Base-by-base conservation (phyloP, 2,329 filamentous ascomycete species). In the Juglanconis juglandina region DNA sequence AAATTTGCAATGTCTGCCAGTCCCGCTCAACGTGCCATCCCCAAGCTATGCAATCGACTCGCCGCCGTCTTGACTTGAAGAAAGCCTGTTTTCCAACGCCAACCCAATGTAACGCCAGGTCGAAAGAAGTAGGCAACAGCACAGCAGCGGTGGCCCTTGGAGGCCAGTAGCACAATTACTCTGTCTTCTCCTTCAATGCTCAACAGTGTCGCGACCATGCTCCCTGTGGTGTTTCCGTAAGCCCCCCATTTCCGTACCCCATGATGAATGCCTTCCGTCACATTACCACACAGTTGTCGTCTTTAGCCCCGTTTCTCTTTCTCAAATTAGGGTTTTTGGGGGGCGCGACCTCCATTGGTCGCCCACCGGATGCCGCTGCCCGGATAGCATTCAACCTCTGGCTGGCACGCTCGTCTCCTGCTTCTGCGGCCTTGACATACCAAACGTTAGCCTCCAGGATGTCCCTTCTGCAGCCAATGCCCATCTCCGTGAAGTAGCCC, bases 401-500 rank as follows among this genome's bases (percentile, higher is more conserved):
- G 73, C 89, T 94, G 54, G 95, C 95, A 60, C 92, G 86, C 68
- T 95, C 91, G 69, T 98, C 93, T 51, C 94, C 95, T 53, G 91
- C 86, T 66, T 96, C 94, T 14, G 95, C 94, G 5, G 95, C 95
- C 74, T 91, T 91, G 67, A 99, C 94, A 72, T 99, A 99, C 94
- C 93, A 98, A 37, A 96, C 91, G 70, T 99, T 99, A 67, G 95
- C 94, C 74, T 97, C 93, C 48, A 99, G 83, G n/a, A 94, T 87
- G 72, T 99, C 95, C 53, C 92, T 87, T 42, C 92, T 90, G 73
- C 92, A 97, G 53, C 95, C 95, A 68, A 99, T 97, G 64, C 95
- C 95, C 91, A 96, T 96, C 74, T 99, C 95, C 5, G 93, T 97
- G 73, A 99, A 99, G 76, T 97, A 98, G 49, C 92, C 95, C 30